phyloP scores from a whole-genome alignment of 2,329 filamentous ascomycete species.

The Huntiella omanensis region DNA sequence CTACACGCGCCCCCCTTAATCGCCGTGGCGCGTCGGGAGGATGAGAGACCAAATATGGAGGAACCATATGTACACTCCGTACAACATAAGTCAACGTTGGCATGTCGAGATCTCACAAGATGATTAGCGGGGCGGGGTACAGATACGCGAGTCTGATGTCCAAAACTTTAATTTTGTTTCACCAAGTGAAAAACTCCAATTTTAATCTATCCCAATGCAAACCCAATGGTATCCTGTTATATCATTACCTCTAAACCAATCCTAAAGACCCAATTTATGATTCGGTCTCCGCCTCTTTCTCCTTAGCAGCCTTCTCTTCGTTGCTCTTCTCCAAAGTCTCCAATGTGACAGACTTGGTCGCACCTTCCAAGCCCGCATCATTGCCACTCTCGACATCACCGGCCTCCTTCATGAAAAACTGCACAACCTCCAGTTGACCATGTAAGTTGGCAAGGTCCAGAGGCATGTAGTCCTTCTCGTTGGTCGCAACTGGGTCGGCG shows the following conservation, averaged over 20 bases:
- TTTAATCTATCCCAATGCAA: no score
- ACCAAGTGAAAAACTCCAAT: no score
- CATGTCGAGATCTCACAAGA: no score
- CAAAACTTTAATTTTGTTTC: no score
- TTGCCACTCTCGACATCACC: slow-evolving; percentile 28
- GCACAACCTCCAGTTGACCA: slow-evolving; percentile 45
- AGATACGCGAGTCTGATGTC: no score
- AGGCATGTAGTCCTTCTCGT: slow-evolving; percentile 67
- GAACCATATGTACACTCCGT: no score
- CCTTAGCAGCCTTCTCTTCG: slow-evolving; percentile 1
- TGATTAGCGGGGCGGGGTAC: no score
- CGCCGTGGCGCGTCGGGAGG: no score
- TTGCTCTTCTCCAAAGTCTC: slow-evolving; percentile 10
- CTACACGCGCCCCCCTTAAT: no score
- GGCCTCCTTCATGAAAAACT: slow-evolving; percentile 36
- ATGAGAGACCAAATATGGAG: no score
- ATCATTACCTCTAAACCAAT: neutral
- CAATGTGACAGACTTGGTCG: slow-evolving; percentile 14
- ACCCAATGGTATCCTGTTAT: neutral
- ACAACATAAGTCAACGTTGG: no score
- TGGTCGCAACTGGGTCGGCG: slow-evolving; percentile 59
- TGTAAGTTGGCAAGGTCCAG: slow-evolving; percentile 56
- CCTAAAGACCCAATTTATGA: neutral
- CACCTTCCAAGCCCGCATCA: slow-evolving; percentile 15
- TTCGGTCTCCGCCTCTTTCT: neutral